Evolutionary conservation across 371 early-diverging fungal genomes (phyloP).

Genomic region (Fennellomyces sp.): DNA sequence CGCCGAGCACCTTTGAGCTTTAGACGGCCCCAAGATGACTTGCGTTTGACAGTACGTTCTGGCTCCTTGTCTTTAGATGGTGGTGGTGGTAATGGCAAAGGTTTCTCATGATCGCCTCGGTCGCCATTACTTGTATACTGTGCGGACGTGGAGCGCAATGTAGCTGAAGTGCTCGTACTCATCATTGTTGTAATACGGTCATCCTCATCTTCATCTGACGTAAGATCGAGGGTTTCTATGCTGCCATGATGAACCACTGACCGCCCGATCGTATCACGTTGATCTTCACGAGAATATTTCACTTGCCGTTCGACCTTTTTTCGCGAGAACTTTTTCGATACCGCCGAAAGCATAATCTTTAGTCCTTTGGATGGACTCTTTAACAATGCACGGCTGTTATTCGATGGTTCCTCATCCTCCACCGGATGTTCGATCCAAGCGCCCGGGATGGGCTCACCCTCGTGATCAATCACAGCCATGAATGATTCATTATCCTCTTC

Average conservation of each 20-base stretch:
- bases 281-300: slow-evolving; percentile 10
- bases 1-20: slow-evolving; percentile 16
- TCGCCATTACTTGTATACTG: not conserved
- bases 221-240: slow-evolving; percentile 1
- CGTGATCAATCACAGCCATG: slow-evolving; percentile 37
- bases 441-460: slow-evolving; percentile 5
- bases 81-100: not conserved
- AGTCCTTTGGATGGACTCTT: slow-evolving; percentile 14
- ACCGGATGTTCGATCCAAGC: slow-evolving; percentile 19
- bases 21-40: slow-evolving; percentile 21
- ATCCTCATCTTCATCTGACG: not conserved
- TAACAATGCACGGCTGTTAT: not conserved
- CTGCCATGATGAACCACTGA: not conserved
- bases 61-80: not conserved
- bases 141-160: slow-evolving; percentile 7
- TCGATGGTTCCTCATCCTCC: not conserved
- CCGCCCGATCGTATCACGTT: slow-evolving; percentile 21
- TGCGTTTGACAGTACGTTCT: slow-evolving; percentile 12
- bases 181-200: slow-evolving; percentile 2
- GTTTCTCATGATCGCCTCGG: too few species aligned
- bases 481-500: slow-evolving; percentile 41
- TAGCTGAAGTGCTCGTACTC: slow-evolving; percentile 11
- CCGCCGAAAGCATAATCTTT: slow-evolving; percentile 53
- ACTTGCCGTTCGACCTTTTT: slow-evolving; percentile 43
- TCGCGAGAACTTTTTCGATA: slow-evolving; percentile 51